A percentile compares a stretch with the other conserved stretches of the same genome.
phyloP scores from a whole-genome alignment of 805 yeast species.

The Teunomyces tritomae region DNA sequence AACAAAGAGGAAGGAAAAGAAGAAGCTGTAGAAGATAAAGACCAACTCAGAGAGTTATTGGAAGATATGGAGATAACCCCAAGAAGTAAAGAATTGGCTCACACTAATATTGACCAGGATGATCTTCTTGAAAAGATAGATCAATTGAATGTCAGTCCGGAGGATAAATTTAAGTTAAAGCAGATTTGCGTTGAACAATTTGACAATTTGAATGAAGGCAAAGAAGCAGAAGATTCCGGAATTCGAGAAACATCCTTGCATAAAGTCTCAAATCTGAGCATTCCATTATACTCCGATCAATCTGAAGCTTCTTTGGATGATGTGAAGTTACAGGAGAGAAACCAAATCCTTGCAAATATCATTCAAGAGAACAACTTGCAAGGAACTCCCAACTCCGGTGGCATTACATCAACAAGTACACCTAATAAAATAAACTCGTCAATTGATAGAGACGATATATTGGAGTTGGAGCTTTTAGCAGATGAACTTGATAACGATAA shows the following conservation, averaged over 20 bases:
- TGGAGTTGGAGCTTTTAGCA: conserved; percentile 54
- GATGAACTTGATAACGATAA: conserved; percentile 41
- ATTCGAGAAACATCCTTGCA: background rate
- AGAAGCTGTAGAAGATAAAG: conserved; percentile 7
- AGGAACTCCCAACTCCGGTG: conserved; percentile 1
- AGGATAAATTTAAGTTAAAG: conserved; percentile 29
- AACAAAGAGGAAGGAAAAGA: background rate
- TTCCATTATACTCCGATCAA: background rate
- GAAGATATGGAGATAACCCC: conserved; percentile 35
- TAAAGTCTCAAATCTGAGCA: background rate
- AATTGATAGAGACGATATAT: conserved; percentile 44
- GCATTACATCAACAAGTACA: conserved; percentile 8
- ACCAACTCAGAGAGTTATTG: conserved; percentile 28
- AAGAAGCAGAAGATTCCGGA: conserved; percentile 10
- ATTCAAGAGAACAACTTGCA: conserved; percentile 14
- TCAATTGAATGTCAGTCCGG: conserved; percentile 20
- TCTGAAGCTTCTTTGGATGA: conserved; percentile 10
- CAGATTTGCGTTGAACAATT: conserved; percentile 20
- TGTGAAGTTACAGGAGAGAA: conserved; percentile 7
- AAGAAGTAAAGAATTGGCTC: conserved; percentile 1
- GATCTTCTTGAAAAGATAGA: conserved; percentile 25
- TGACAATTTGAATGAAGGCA: conserved; percentile 9
- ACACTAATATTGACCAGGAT: conserved; percentile 13
- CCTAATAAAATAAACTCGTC: conserved; percentile 16
- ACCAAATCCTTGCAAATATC: conserved; percentile 11